Evolutionary conservation across 768 basidiomycete species (phyloP).

Genomic region (Kwoniella botswanensis): DNA sequence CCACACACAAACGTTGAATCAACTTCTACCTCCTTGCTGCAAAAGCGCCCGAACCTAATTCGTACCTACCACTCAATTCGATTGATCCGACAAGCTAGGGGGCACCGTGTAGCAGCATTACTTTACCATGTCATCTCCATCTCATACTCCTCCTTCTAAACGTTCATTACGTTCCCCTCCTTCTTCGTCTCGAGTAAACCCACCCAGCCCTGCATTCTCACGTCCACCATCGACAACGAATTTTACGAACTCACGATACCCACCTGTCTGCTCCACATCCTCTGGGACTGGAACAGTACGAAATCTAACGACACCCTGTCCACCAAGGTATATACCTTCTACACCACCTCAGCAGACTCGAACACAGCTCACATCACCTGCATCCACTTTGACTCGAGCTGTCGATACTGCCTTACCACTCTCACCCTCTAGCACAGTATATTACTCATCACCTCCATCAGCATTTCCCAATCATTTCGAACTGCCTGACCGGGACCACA

Average conservation of each 20-base stretch:
- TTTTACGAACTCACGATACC: slow-evolving; percentile 30
- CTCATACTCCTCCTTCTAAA: neutral
- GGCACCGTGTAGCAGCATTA: neutral
- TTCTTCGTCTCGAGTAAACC: neutral
- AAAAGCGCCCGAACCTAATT: neutral
- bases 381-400: slow-evolving; percentile 28
- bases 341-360: slow-evolving; percentile 19
- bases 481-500: slow-evolving; percentile 6
- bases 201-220: slow-evolving; percentile 31
- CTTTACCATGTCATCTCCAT: neutral
- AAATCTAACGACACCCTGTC: slow-evolving; percentile 15
- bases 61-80: neutral
- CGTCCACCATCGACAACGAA: slow-evolving; percentile 23
- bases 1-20: slow-evolving; percentile 18
- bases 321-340: slow-evolving; percentile 12
- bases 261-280: slow-evolving; percentile 10
- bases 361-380: neutral
- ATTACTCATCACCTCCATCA: slow-evolving; percentile 21
- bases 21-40: slow-evolving; percentile 21
- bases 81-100: slow-evolving; percentile 6
- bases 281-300: neutral
- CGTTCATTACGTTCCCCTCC: slow-evolving; percentile 1
- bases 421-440: slow-evolving; percentile 24
- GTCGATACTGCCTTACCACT: slow-evolving; percentile 40
- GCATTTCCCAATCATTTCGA: slow-evolving; percentile 15